These are phyloP conservation scores for Plasmodium malariae DNA, from an alignment of 169 alveolate genomes.

Conservation along the genomic window DNA sequence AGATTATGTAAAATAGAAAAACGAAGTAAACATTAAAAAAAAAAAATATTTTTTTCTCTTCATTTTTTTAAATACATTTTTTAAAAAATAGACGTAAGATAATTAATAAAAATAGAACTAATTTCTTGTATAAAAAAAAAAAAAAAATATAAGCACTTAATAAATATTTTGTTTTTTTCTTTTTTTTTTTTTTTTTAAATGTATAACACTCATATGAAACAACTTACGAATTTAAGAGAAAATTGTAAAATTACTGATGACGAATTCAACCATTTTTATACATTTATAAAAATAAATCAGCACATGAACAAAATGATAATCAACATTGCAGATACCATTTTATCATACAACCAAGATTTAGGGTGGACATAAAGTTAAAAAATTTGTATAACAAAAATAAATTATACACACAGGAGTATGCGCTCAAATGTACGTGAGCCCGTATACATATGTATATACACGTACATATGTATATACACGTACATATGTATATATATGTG, in stretches of 20 bases:
- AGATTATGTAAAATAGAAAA: no score
- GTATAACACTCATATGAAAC: background rate
- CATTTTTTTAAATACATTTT: no score
- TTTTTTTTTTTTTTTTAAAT: background rate
- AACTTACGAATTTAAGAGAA: background rate
- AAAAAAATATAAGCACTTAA: background rate
- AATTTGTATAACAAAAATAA: background rate
- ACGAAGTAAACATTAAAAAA: background rate
- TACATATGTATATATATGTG: background rate
- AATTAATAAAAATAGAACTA: no score
- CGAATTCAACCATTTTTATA: background rate
- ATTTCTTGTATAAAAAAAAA: no score
- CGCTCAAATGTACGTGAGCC: no score
- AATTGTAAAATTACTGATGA: background rate
- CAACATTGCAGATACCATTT: background rate
- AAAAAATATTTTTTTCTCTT: no score
- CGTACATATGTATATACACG: background rate
- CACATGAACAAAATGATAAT: background rate
- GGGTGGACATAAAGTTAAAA: background rate
- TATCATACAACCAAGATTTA: slow-evolving; percentile 7
- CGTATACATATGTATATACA: background rate
- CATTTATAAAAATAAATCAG: background rate
- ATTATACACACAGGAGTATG: no score
- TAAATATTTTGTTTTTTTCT: no score
- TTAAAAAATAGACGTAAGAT: no score